Evolutionary conservation across 2,329 filamentous ascomycete genomes (phyloP), one percentile per base, ranked within the genome.

Genomic region (Onygenales sp.): DNA sequence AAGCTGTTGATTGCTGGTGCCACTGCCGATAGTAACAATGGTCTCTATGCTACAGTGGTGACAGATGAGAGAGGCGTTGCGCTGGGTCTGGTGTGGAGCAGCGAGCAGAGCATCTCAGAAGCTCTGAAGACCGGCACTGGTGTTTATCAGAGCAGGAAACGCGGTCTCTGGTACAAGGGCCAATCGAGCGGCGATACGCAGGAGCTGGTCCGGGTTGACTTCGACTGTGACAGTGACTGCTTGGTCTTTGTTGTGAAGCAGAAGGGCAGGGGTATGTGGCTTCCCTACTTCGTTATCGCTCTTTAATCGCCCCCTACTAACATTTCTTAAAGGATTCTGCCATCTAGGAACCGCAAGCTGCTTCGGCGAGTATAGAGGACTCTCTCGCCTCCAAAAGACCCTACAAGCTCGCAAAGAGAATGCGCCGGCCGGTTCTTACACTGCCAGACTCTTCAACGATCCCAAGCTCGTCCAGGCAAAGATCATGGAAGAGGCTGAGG

Each of bases 401-500:
- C 78, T 98, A 11, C 76, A 86, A 59, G 85, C 84, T 42, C 85
- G 93, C 62, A 95, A 93, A 68, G 72, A 80, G 43, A 89, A 87
- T 14, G 91, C 92, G 0, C 92, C 93, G 0, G 80, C 80, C 59
- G 92, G 91, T 1, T 98, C 93, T 10, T 98, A 98, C 70, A 98
- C 93, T 4, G 89, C 90, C 14, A 80, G 92, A 36, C 76, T 98
- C 1, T 98, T 97, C 76, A 91, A 86, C 14, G 93, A 98, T 59
- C 82, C 89, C 61, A 91, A 94, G 69, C 79, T 98, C 53, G 74
- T 96, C 52, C 81, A 88, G 43, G 93, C 93, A 2, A 98, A 98
- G 78, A 96, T 98, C 53, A 94, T 97, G 84, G 93, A 98, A 71
- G 93, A 98, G 70, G 93, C 93, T 0, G 88, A 94, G 65, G 93